A percentile compares a stretch with the other conserved stretches of the same genome.
phyloP scores from a whole-genome alignment of 2,329 filamentous ascomycete genomes.

The Fusarium camptoceras region DNA sequence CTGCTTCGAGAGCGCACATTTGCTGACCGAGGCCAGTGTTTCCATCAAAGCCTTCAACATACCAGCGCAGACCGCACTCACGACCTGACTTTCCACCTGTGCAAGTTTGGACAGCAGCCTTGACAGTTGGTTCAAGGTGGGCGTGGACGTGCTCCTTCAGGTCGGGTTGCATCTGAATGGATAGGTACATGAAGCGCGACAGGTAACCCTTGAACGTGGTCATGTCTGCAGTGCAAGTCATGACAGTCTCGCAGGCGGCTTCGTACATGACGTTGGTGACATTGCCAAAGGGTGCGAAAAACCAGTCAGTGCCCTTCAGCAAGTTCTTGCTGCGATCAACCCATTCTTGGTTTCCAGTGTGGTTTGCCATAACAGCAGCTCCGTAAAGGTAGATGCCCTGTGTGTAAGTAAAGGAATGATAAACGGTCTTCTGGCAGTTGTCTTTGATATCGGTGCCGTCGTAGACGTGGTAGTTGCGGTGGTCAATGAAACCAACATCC shows the following conservation, averaged over 20 bases:
- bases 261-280: conserved; percentile 73
- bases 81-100: conserved; percentile 64
- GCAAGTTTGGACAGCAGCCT: conserved; percentile 68
- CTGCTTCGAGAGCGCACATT: conserved; percentile 72
- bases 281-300: conserved; percentile 65
- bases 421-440: conserved; percentile 66
- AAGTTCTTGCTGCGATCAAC: conserved; percentile 63
- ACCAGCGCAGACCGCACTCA: conserved; percentile 73
- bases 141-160: conserved; percentile 60
- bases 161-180: conserved; percentile 67
- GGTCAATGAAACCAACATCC: conserved; percentile 67
- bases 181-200: conserved; percentile 71
- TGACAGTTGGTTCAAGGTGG: conserved; percentile 63
- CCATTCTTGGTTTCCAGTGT: conserved; percentile 67
- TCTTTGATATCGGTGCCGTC: conserved; percentile 69
- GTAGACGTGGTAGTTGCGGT: conserved; percentile 63
- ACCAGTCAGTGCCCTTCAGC: conserved; percentile 63
- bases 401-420: conserved; percentile 73
- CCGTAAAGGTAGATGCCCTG: conserved; percentile 75
- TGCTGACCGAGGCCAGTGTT: conserved; percentile 69
- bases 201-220: conserved; percentile 76
- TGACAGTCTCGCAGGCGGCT: conserved; percentile 70
- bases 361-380: conserved; percentile 71
- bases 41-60: conserved; percentile 66
- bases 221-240: conserved; percentile 71